Evolutionary conservation across 148 eudicot genomes (phyloP), one percentile per base, ranked within the genome.

Genomic region (Beta vulgaris): DNA sequence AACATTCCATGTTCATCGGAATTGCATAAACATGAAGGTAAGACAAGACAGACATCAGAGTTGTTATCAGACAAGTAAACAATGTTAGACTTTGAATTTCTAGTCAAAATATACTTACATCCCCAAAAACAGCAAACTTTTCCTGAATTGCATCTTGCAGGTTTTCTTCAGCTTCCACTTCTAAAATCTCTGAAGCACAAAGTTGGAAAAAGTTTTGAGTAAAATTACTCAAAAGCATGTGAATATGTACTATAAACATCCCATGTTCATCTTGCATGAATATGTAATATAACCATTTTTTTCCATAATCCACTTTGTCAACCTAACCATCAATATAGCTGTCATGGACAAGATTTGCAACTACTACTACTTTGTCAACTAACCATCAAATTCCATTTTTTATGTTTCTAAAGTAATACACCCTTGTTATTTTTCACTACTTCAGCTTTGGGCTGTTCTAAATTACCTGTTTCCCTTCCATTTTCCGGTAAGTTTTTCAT

Each of bases 61-160:
- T 23, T 31, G n/a, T 39, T 66, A 37, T 7, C 40, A 57, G 7
- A 58, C 32, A 58, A n/a, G 26, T 32, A 25, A 32, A 12, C 28
- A 63, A 62, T 59, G 44, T 57, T 21, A 59, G 14, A 36, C 35
- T 21, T 35, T 7, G 12, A 40, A 1, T 35, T 23, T 6, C 23
- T 11, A 39, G 28, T 12, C 31, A 66, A 12, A 11, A 39, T 25
- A 23, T 44, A 54, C 97, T 54, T 87, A 94, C 98, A 75, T 91
- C 96, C 69, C 97, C 96, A 81, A 94, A 88, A 66, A 89, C 93
- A 51, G 96, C 79, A 84, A 94, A 94, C 67, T 85, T 94, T 78
- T 94, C 98, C 80, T 91, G 98, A 86, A 94, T 94, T 71, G 93
- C 98, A 77, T 91, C 90, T 78, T 94, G 98, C 79, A 94, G 80